Percentiles rank a stretch among this genome's conserved stretches.
These are phyloP conservation scores for Penicillium antarcticum DNA, from an alignment of 495 filamentous ascomycete genomes.

Conservation along the genomic window DNA sequence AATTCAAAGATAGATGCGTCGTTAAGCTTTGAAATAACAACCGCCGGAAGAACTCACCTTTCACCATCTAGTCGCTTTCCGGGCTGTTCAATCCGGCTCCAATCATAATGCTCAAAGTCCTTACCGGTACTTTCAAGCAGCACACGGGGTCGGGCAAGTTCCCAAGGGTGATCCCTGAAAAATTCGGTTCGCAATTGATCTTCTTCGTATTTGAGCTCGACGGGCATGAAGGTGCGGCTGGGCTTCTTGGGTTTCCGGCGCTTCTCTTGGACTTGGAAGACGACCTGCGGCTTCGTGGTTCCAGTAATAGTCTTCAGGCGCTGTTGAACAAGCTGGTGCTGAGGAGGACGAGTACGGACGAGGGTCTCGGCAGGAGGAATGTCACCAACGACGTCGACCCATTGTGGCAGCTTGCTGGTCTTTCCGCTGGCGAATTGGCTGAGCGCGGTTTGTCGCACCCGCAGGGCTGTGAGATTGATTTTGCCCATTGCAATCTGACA, in stretches of 20 bases:
- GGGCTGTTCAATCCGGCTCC: conserved; percentile 76
- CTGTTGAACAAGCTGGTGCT: conserved; percentile 55
- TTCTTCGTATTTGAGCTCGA: conserved; percentile 77
- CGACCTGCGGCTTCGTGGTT: conserved; percentile 31
- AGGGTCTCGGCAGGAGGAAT: conserved; percentile 80
- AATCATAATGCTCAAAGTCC: conserved; percentile 73
- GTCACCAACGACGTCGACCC: conserved; percentile 69
- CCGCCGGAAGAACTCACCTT: conserved; percentile 51
- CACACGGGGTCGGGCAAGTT: conserved; percentile 83
- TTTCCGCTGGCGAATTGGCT: conserved; percentile 52
- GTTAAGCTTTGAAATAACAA: not conserved
- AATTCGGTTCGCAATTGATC: conserved; percentile 77
- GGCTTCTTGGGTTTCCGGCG: conserved; percentile 53
- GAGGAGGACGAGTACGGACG: conserved; percentile 63
- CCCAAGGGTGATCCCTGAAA: conserved; percentile 95
- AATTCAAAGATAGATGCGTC: not conserved
- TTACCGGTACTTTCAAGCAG: conserved; percentile 82
- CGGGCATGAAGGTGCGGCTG: conserved; percentile 75
- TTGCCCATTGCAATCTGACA: conserved; percentile 53
- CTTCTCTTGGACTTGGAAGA: conserved; percentile 40
- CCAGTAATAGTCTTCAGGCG: conserved; percentile 41
- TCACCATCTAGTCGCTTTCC: conserved; percentile 81
- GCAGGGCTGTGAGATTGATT: conserved; percentile 68
- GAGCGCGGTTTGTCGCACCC: conserved; percentile 65
- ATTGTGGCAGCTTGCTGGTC: conserved; percentile 57